Evolutionary conservation across 495 filamentous ascomycete genomes (phyloP).

Genomic region (Aspergillus bridgeri): DNA sequence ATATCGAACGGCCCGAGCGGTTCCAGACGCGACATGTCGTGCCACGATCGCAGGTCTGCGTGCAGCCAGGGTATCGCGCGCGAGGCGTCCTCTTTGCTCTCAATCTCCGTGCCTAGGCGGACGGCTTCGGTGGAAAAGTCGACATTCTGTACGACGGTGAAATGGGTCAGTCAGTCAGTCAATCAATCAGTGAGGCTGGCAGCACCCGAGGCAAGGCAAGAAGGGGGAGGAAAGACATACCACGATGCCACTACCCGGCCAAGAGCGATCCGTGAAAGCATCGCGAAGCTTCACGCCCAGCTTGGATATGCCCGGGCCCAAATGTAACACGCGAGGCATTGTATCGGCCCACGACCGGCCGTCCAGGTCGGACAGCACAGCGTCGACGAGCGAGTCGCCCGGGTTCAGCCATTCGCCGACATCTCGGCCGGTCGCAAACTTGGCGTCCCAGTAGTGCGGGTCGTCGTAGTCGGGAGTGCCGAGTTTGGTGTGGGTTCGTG

Average conservation of each 20-base stretch:
- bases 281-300: conserved; percentile 34
- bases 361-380: conserved; percentile 28
- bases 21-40: conserved; percentile 20
- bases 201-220: too few relatives aligned
- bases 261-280: conserved; percentile 25
- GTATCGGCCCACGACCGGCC: neutral
- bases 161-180: too few relatives aligned
- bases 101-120: conserved; percentile 30
- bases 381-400: conserved; percentile 33
- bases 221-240: conserved; percentile 21
- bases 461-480: conserved; percentile 42
- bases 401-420: conserved; percentile 45
- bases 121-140: conserved; percentile 45
- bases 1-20: conserved; percentile 33
- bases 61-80: conserved; percentile 38
- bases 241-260: conserved; percentile 35
- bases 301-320: conserved; percentile 41
- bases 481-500: conserved; percentile 20
- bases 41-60: conserved; percentile 36
- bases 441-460: conserved; percentile 35
- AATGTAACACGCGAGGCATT: conserved; percentile 32
- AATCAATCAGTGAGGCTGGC: conserved; percentile 4
- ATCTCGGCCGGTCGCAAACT: conserved; percentile 40
- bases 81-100: conserved; percentile 16
- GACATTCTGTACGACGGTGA: conserved; percentile 29